Evolutionary conservation across 768 basidiomycete genomes (phyloP).

Genomic region (Phaeolepiota aurea): DNA sequence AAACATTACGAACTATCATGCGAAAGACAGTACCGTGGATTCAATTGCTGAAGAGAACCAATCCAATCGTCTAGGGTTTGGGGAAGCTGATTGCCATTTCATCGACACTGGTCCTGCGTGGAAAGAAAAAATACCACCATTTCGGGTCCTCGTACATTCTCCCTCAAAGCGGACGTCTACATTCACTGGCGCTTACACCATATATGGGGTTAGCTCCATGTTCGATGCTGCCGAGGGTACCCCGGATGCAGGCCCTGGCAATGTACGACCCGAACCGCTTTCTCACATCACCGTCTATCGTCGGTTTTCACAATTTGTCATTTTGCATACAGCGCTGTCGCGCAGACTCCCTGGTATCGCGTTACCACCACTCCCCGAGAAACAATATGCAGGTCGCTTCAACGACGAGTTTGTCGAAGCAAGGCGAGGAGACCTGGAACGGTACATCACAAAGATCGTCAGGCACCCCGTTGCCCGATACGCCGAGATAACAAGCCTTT

Average conservation of each 20-base stretch:
- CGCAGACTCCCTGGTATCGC: conserved; percentile 68
- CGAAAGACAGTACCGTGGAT: conserved; percentile 20
- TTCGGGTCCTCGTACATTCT: conserved; percentile 70
- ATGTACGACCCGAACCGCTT: conserved; percentile 22
- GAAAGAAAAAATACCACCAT: conserved; percentile 65
- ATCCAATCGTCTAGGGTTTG: conserved; percentile 30
- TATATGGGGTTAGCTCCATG: conserved; percentile 72
- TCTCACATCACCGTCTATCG: conserved; percentile 67
- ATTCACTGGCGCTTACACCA: conserved; percentile 63
- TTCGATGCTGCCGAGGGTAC: conserved; percentile 24
- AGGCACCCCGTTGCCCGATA: conserved; percentile 73
- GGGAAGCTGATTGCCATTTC: conserved; percentile 62
- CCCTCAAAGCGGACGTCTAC: conserved; percentile 67
- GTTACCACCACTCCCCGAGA: conserved; percentile 78
- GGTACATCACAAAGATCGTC: conserved; percentile 63
- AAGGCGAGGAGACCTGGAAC: conserved; percentile 70
- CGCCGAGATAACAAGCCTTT: conserved; percentile 73
- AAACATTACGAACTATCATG: conserved; percentile 11
- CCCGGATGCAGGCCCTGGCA: conserved; percentile 9
- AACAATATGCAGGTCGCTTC: conserved; percentile 77
- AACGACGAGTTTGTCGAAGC: conserved; percentile 78
- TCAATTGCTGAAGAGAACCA: conserved; percentile 30
- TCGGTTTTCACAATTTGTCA: conserved; percentile 80
- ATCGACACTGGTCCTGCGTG: conserved; percentile 66
- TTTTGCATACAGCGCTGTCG: conserved; percentile 63